A percentile compares a stretch with the other conserved stretches of the same genome.
Conservation (phyloP, 2,329 filamentous ascomycete species). For the Graphilbum sp. region DNA sequence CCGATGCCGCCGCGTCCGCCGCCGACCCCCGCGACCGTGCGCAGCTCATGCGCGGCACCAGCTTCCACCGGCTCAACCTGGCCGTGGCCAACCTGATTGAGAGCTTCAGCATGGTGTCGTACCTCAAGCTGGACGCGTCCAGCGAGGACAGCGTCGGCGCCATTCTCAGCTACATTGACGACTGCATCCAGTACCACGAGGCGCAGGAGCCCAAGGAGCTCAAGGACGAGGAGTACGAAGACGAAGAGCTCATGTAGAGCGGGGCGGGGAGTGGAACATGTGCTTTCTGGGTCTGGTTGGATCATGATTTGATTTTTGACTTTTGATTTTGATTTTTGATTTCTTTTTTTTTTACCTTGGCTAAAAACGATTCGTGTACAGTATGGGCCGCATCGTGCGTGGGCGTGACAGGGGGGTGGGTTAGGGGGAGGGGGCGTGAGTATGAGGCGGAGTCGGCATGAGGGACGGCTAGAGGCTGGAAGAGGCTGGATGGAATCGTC, state of each 20-base stretch:
- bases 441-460: too few species aligned
- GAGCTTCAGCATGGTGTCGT: slow-evolving; percentile 96
- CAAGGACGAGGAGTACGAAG: slow-evolving; percentile 42
- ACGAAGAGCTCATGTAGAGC: slow-evolving; percentile 10
- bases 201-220: slow-evolving; percentile 83
- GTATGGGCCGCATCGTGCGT: too few species aligned
- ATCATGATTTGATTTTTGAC: too few species aligned
- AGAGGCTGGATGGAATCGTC: too few species aligned
- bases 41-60: slow-evolving; percentile 62
- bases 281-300: too few species aligned
- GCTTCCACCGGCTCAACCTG: slow-evolving; percentile 68
- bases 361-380: too few species aligned
- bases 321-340: too few species aligned
- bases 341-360: too few species aligned
- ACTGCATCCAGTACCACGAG: slow-evolving; percentile 85
- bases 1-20: neutral
- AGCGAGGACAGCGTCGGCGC: slow-evolving; percentile 80
- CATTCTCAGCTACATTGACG: slow-evolving; percentile 83
- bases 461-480: too few species aligned
- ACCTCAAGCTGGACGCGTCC: slow-evolving; percentile 74
- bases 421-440: too few species aligned
- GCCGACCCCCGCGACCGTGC: slow-evolving; percentile 46
- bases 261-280: neutral
- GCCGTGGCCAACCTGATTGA: slow-evolving; percentile 87
- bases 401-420: too few species aligned